Conservation (phyloP, 2,329 filamentous ascomycete genomes). For the Phialocephala subalpina region DNA sequence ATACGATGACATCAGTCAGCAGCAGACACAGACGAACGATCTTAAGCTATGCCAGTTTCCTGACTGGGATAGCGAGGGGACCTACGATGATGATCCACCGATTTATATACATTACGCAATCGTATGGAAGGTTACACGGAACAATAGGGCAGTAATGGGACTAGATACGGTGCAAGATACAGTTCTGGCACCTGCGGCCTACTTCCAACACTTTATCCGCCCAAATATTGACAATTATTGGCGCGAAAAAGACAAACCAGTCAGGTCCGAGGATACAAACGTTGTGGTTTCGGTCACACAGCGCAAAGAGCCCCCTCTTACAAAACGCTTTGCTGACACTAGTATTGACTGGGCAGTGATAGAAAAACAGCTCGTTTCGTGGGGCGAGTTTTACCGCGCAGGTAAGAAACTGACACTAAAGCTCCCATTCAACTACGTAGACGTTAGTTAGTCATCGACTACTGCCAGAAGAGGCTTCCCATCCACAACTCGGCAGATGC, state of each 20-base stretch:
- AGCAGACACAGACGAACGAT: constrained; percentile 16
- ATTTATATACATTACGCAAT: constrained; percentile 22
- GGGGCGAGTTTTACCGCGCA: constrained; percentile 25
- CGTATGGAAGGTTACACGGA: constrained; percentile 9
- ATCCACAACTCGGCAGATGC: constrained; percentile 39
- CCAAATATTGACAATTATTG: constrained; percentile 39
- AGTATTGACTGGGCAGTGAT: constrained; percentile 38
- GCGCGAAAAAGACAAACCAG: constrained; percentile 27
- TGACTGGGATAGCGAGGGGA: constrained; percentile 28
- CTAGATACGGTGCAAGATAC: neutral
- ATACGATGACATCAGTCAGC: constrained; percentile 17
- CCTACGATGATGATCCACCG: constrained; percentile 27
- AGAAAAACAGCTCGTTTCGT: constrained; percentile 31
- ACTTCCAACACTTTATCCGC: constrained; percentile 35
- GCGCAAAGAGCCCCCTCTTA: constrained; percentile 40
- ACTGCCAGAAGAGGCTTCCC: constrained; percentile 22
- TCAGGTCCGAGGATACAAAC: constrained; percentile 34
- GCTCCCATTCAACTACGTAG: constrained; percentile 35
- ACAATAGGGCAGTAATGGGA: constrained; percentile 21
- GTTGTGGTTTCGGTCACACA: constrained; percentile 39
- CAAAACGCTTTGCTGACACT: constrained; percentile 42
- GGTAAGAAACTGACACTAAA: constrained; percentile 31
- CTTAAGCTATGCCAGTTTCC: constrained; percentile 19
- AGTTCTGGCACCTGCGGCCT: constrained; percentile 28
- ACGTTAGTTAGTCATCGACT: constrained; percentile 15